Conservation (phyloP, 164 flowering plant species). For the Vitis rupestris region DNA sequence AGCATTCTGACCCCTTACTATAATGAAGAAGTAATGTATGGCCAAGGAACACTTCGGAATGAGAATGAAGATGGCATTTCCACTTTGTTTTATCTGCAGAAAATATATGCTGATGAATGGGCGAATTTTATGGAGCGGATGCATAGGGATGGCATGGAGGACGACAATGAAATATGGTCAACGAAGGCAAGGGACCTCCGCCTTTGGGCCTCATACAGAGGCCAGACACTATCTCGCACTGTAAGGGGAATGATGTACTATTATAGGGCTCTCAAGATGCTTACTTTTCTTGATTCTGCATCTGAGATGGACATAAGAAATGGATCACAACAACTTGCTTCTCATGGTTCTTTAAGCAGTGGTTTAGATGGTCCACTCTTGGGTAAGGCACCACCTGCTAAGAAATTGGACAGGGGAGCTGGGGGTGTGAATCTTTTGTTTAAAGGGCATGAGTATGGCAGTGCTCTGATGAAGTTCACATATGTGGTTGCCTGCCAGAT, state of each 20-base stretch:
- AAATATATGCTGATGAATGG: conserved; percentile 91
- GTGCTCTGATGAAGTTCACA: conserved; percentile 82
- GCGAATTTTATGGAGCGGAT: conserved; percentile 78
- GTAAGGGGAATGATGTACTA: conserved; percentile 99
- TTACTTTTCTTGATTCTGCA: conserved; percentile 85
- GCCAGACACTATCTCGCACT: conserved; percentile 93
- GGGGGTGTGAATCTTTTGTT: conserved; percentile 60
- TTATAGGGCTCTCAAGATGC: conserved; percentile 85
- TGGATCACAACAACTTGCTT: conserved; percentile 56
- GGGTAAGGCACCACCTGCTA: conserved; percentile 24
- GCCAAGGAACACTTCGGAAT: conserved; percentile 53
- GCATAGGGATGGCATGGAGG: conserved; percentile 69
- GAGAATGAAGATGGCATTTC: conserved; percentile 96
- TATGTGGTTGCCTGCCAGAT: conserved; percentile 90
- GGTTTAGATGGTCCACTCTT: conserved; percentile 28
- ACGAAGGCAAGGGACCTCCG: conserved; percentile 66
- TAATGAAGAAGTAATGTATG: conserved; percentile 72
- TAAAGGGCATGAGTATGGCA: conserved; percentile 74
- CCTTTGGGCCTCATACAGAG: conserved; percentile 94
- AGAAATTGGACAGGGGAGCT: conserved; percentile 37
- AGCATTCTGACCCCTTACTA: conserved; percentile 94
- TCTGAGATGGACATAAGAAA: conserved; percentile 80
- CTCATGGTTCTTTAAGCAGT: conserved; percentile 39
- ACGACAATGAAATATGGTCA: conserved; percentile 68
- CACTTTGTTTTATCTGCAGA: conserved; percentile 84